phyloP scores from a whole-genome alignment of 2,329 filamentous ascomycete species.

The Cordyceps cateniannulata region DNA sequence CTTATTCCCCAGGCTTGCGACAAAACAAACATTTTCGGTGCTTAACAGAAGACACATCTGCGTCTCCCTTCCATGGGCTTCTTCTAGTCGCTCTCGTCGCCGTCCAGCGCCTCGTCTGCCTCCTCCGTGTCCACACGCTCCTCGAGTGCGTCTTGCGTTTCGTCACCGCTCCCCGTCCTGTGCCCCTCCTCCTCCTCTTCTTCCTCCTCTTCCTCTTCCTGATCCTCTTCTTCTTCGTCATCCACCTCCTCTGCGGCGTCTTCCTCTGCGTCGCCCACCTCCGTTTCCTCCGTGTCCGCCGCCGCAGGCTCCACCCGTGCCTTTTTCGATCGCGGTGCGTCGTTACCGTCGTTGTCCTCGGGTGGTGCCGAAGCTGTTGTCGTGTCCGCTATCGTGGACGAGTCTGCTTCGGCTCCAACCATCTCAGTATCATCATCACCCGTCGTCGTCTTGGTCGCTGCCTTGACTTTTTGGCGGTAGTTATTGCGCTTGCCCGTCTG shows the following conservation, averaged over 20 bases:
- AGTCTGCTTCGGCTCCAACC: slow-evolving; percentile 14
- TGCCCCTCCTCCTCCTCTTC: slow-evolving; percentile 43
- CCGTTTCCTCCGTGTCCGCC: slow-evolving; percentile 27
- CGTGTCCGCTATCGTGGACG: slow-evolving; percentile 9
- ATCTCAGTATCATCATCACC: slow-evolving; percentile 26
- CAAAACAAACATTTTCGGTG: too few species aligned
- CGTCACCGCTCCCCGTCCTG: slow-evolving; percentile 44
- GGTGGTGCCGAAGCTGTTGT: slow-evolving; percentile 20
- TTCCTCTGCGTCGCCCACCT: slow-evolving; percentile 38
- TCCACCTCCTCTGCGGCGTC: slow-evolving; percentile 42
- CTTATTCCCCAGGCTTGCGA: too few species aligned
- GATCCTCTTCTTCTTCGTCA: slow-evolving; percentile 30
- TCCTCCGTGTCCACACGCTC: slow-evolving; percentile 41
- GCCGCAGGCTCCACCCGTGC: slow-evolving; percentile 40
- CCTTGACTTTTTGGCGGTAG: slow-evolving; percentile 63
- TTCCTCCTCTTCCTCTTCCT: slow-evolving; percentile 39
- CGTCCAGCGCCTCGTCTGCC: slow-evolving; percentile 57
- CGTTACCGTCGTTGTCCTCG: slow-evolving; percentile 30
- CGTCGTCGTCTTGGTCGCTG: slow-evolving; percentile 49
- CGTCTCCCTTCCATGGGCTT: too few species aligned
- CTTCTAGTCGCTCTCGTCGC: slow-evolving; percentile 50
- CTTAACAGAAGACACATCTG: neutral
- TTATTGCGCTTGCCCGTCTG: slow-evolving; percentile 69
- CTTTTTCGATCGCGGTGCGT: slow-evolving; percentile 31
- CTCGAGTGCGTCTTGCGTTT: slow-evolving; percentile 47